Evolutionary conservation across 345 rosid genomes (phyloP), one percentile per base, ranked within the genome.

Genomic region (Microcos paniculata): DNA sequence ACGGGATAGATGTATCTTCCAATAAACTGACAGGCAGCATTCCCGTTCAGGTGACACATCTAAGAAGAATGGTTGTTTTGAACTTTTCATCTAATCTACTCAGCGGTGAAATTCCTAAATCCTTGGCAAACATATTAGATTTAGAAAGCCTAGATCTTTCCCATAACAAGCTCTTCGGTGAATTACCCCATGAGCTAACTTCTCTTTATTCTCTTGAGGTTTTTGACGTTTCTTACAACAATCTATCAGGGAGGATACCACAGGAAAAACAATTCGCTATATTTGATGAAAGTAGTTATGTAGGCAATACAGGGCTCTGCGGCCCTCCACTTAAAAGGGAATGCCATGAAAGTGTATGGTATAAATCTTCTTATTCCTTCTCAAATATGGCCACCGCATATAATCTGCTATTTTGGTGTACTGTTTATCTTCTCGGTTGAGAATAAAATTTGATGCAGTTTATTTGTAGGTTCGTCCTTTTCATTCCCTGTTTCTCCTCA

Each of bases 161-260:
- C 4, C 1, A 33, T 8, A 79, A 79, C 61, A 62, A 45, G 7
- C 31, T 79, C 18, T n/a, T 0, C 0, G 82, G 82, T 12, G 0
- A 8, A 6, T 0, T 79, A 28, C 58, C 79, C 24, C 30, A 1
- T 6, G 19, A 45, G 15, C 55, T 75, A 4, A 35, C 16, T 1
- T 5, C 0, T 6, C 21, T 70, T 11, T 0, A 0, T 0, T 62
- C 1, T 8, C 67, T 79, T 24, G 0, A 0, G 2, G 0, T 0
- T 21, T 75, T 79, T 0, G 4, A 70, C 12, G 72, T 75, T 53
- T 62, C 79, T 3, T 75, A 26, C 72, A 75, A 79, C 51, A 75
- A 75, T 33, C 76, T 75, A 2, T 61, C 76, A 6, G 82, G 79
- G 16, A 23, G 16, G 26, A 31, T 62, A 75, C 79, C 76, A 43